A percentile compares a stretch with the other conserved stretches of the same genome.
phyloP scores from a whole-genome alignment of 1,284 basidiomycete genomes.

The Termitomyces sp. region DNA sequence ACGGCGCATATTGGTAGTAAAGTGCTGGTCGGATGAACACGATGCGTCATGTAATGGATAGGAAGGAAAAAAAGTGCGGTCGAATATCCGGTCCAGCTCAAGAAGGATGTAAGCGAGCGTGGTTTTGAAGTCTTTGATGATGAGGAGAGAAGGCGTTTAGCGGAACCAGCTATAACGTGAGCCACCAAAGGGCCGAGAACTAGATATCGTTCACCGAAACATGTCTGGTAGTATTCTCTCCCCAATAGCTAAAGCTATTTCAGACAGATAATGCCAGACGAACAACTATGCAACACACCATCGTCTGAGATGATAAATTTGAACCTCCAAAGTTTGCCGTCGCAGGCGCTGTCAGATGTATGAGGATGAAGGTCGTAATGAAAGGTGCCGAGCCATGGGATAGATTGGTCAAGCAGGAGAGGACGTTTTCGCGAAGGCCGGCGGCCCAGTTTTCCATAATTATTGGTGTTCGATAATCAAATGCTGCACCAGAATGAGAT shows the following conservation, averaged over 20 bases:
- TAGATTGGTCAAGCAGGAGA: conserved; percentile 35
- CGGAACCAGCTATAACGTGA: conserved; percentile 50
- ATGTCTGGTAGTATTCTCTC: conserved; percentile 73
- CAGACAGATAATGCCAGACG: neutral
- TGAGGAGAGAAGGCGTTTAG: conserved; percentile 48
- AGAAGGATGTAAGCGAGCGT: conserved; percentile 38
- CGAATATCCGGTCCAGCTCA: conserved; percentile 55
- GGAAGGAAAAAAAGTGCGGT: conserved; percentile 49
- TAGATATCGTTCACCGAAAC: conserved; percentile 57
- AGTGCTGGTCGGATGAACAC: conserved; percentile 42
- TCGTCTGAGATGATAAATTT: conserved; percentile 55
- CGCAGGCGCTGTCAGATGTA: conserved; percentile 67
- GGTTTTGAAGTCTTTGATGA: conserved; percentile 25
- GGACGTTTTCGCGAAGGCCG: conserved; percentile 14
- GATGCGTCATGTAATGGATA: conserved; percentile 60
- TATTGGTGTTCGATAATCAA: neutral
- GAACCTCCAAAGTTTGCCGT: conserved; percentile 66
- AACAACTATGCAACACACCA: conserved; percentile 41
- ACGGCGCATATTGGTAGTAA: conserved; percentile 46
- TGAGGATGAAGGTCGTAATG: conserved; percentile 54
- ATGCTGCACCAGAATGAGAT: neutral
- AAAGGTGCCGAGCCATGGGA: conserved; percentile 58
- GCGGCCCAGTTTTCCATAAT: neutral
- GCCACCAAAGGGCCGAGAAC: conserved; percentile 53
- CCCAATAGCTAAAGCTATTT: conserved; percentile 52